These are phyloP conservation scores for Dendryphion nanum DNA, from an alignment of 2,329 filamentous ascomycete species.

Conservation along the genomic window DNA sequence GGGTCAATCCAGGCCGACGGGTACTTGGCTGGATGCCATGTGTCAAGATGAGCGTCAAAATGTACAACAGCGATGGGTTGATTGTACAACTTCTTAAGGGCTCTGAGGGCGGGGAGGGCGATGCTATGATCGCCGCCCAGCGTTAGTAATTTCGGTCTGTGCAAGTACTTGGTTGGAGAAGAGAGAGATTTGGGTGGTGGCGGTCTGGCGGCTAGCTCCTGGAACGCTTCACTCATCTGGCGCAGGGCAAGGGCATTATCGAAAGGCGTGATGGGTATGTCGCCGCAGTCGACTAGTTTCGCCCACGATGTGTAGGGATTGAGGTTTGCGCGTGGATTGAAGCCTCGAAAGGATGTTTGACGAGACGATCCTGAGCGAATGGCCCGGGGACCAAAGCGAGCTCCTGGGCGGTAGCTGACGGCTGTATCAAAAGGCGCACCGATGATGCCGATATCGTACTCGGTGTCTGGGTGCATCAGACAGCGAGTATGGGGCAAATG, in stretches of 20 bases:
- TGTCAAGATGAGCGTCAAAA: constrained; percentile 69
- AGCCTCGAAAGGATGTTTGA: constrained; percentile 76
- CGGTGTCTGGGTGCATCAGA: constrained; percentile 44
- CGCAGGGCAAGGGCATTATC: constrained; percentile 78
- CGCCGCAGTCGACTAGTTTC: constrained; percentile 81
- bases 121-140: constrained; percentile 53
- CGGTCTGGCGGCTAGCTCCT: constrained; percentile 60
- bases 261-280: constrained; percentile 82
- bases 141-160: constrained; percentile 47
- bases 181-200: constrained; percentile 34
- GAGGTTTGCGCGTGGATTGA: constrained; percentile 77
- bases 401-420: constrained; percentile 45
- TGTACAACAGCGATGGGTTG: constrained; percentile 50
- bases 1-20: constrained; percentile 68
- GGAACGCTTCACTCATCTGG: constrained; percentile 82
- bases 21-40: constrained; percentile 81
- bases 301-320: constrained; percentile 84
- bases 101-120: constrained; percentile 51
- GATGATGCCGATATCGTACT: constrained; percentile 50
- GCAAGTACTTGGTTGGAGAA: constrained; percentile 42
- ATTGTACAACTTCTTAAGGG: constrained; percentile 46
- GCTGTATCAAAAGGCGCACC: constrained; percentile 52
- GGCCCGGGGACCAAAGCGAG: constrained; percentile 79
- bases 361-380: constrained; percentile 81
- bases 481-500: constrained; percentile 50